A percentile compares a stretch with the other conserved stretches of the same genome.
Evolutionary conservation across 768 basidiomycete genomes (phyloP).

Genomic region (Hypholoma fasciculare): DNA sequence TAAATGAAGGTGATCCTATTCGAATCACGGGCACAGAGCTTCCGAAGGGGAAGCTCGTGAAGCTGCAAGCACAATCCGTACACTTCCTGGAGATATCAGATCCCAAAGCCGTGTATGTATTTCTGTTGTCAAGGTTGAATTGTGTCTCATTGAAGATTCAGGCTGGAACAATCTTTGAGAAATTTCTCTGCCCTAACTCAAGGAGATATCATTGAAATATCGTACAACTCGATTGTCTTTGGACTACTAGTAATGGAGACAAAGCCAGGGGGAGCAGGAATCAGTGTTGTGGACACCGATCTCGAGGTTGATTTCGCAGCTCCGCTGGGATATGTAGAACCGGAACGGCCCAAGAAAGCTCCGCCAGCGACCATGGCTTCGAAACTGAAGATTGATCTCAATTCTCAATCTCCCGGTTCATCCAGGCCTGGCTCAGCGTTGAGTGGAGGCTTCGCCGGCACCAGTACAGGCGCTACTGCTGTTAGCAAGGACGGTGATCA

Average conservation of each 20-base stretch:
- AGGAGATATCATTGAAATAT: conserved; percentile 97
- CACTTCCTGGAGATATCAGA: conserved; percentile 98
- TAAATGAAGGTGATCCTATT: conserved; percentile 95
- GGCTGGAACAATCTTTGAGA: conserved; percentile 91
- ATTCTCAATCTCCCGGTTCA: conserved; percentile 83
- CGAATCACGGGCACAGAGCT: conserved; percentile 87
- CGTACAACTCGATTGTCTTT: conserved; percentile 95
- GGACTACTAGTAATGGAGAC: conserved; percentile 96
- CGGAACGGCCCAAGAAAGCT: conserved; percentile 79
- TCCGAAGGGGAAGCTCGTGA: conserved; percentile 93
- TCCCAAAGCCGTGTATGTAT: conserved; percentile 91
- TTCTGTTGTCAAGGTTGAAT: background rate
- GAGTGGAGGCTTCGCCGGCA: conserved; percentile 63
- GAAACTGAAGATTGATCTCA: conserved; percentile 92
- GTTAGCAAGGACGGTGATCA: conserved; percentile 79
- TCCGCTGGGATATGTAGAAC: conserved; percentile 93
- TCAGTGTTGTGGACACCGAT: conserved; percentile 92
- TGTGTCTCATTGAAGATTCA: conserved; percentile 28
- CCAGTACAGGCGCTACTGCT: conserved; percentile 42
- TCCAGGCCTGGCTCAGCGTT: conserved; percentile 79
- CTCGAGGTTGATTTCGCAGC: conserved; percentile 97
- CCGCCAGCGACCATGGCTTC: conserved; percentile 92
- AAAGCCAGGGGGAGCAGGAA: conserved; percentile 82
- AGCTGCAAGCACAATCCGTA: conserved; percentile 92
- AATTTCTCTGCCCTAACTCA: conserved; percentile 92